Evolutionary conservation across 768 basidiomycete species (phyloP), one percentile per base, ranked within the genome.

Genomic region (Tephrocybe sp.): DNA sequence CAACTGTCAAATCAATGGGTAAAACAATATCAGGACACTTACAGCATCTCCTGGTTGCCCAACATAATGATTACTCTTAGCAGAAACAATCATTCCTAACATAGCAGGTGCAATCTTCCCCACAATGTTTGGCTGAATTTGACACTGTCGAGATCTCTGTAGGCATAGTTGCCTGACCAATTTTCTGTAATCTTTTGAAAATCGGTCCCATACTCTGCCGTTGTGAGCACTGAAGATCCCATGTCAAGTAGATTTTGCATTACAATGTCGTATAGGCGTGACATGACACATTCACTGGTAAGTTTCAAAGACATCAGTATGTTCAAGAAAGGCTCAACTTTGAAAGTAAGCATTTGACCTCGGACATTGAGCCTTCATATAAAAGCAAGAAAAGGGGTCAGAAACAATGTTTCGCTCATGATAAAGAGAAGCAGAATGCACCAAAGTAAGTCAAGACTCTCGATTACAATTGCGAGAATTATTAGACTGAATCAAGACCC

Each of bases 51-150:
- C 34, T 8, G 40, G 3, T 19, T n/a, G 24, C 3, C 48, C 56
- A 7, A 38, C 16, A 21, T 30, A 57, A 49, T 57, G 45, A 22
- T 55, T 55, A 2, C 59, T 53, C 45, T 55, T 55, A 1, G 56
- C 40, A 19, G 46, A 36, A 12, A 60, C 22, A 15, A 45, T 48
- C 1, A 51, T 60, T 1, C 59, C 53, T 9, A 11, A 2, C 4
- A 11, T 18, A 3, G 28, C 13, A 12, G 40, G 5, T 2, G n/a
- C n/a, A 13, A 55, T 27, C 37, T 60, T 41, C 3, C 56, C 53
- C 9, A 60, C 4, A 19, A 57, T 35, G n/a, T 38, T 41, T 9
- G 19, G 5, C 19, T 13, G 19, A 47, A 52, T 21, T 52, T 49
- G 1, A 13, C 24, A 5, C 43, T 27, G 21, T 32, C 21, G 12